Conservation (phyloP, 371 early-diverging fungal genomes). For the Syncephalis plumigaleata region DNA sequence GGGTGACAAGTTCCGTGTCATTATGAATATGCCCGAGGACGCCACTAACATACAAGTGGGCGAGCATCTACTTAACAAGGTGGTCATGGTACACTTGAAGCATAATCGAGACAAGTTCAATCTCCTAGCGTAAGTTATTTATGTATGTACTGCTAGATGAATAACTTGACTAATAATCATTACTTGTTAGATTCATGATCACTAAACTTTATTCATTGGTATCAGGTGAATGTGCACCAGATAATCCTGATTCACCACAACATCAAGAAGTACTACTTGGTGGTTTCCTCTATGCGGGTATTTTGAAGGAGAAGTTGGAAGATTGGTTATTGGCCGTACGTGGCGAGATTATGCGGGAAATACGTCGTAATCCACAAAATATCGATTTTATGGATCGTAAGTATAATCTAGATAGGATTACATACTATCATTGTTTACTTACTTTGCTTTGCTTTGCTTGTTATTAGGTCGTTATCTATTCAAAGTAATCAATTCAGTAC, state of each 20-base stretch:
- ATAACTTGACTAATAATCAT: too few species aligned
- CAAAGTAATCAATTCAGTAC: conserved; percentile 30
- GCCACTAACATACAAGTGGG: conserved; percentile 68
- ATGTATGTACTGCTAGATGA: neutral
- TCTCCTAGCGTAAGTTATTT: conserved; percentile 28
- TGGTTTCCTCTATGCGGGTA: conserved; percentile 75
- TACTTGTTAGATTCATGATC: conserved; percentile 81
- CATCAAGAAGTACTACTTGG: conserved; percentile 92
- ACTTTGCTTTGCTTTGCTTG: too few species aligned
- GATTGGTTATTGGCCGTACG: conserved; percentile 57
- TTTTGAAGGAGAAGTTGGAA: conserved; percentile 86
- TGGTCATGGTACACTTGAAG: conserved; percentile 80
- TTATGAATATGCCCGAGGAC: conserved; percentile 65
- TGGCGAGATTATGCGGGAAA: conserved; percentile 39
- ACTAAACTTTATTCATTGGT: conserved; percentile 90
- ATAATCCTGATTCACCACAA: conserved; percentile 95
- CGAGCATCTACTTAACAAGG: conserved; percentile 50
- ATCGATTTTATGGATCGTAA: conserved; percentile 71
- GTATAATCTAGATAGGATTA: too few species aligned
- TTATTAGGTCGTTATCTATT: conserved; percentile 44
- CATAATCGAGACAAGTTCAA: conserved; percentile 84
- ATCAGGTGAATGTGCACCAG: conserved; percentile 76
- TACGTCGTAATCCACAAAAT: conserved; percentile 33
- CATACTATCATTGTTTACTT: too few species aligned
- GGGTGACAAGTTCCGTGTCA: conserved; percentile 81